phyloP scores from a whole-genome alignment of 306 rosid species.

The Coriaria nepalensis region DNA sequence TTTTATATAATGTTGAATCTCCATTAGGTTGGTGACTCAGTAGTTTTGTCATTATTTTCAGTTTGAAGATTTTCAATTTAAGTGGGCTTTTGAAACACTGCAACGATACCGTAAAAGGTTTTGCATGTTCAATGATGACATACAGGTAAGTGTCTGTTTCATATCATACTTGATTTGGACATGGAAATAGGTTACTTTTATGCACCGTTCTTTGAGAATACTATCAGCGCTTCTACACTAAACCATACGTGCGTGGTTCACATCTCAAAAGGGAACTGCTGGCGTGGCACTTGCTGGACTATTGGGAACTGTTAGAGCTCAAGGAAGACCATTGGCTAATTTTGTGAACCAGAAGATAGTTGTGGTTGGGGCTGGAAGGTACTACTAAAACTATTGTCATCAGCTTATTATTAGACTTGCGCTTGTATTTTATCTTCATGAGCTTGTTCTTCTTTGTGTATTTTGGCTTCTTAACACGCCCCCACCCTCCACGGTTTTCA shows the following conservation, averaged over 20 bases:
- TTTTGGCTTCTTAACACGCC: conserved; percentile 1
- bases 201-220: too few relatives aligned
- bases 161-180: conserved; percentile 7
- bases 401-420: conserved; percentile 13
- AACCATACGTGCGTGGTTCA: conserved; percentile 15
- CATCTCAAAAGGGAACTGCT: conserved; percentile 77
- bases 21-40: conserved; percentile 20
- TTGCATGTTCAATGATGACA: conserved; percentile 98
- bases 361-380: conserved; percentile 99
- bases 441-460: conserved; percentile 11
- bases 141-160: conserved; percentile 56
- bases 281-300: conserved; percentile 99
- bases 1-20: conserved; percentile 11
- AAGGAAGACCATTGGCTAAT: conserved; percentile 78
- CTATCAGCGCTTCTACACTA: neutral
- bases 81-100: conserved; percentile 98
- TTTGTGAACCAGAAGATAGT: conserved; percentile 85
- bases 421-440: conserved; percentile 12
- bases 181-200: conserved; percentile 2
- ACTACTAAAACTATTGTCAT: conserved; percentile 11
- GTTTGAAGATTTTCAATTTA: conserved; percentile 99
- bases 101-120: conserved; percentile 81
- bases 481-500: conserved; percentile 24
- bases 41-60: conserved; percentile 24
- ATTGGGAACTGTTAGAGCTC: conserved; percentile 87